A percentile compares a stretch with the other conserved stretches of the same genome.
These are phyloP conservation scores for Paradendryphiella salina DNA, from an alignment of 2,329 filamentous ascomycete species.

Conservation along the genomic window DNA sequence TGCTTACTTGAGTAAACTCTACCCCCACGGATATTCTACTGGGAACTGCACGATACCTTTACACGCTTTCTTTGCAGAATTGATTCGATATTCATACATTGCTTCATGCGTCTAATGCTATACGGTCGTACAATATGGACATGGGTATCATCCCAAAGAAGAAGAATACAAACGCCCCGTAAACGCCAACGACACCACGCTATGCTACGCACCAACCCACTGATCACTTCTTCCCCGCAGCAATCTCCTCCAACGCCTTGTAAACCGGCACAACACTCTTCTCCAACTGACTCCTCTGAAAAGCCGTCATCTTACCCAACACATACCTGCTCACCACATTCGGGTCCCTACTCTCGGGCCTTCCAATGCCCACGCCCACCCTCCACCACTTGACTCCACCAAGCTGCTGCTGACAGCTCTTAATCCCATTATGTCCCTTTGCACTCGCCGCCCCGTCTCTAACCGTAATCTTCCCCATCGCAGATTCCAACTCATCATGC, in stretches of 20 bases:
- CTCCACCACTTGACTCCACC: slow-evolving; percentile 54
- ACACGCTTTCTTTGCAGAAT: slow-evolving; percentile 9
- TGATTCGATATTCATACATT: slow-evolving; percentile 13
- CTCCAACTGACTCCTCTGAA: slow-evolving; percentile 51
- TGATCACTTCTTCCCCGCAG: slow-evolving; percentile 44
- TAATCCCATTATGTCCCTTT: slow-evolving; percentile 53
- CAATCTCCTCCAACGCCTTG: slow-evolving; percentile 56
- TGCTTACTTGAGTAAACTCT: neutral
- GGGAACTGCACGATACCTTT: slow-evolving; percentile 30
- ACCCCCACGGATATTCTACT: slow-evolving; percentile 10
- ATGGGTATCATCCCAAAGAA: slow-evolving; percentile 19
- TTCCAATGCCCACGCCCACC: slow-evolving; percentile 84
- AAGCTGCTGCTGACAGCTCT: slow-evolving; percentile 45
- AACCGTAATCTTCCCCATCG: slow-evolving; percentile 68
- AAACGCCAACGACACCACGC: slow-evolving; percentile 5
- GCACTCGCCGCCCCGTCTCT: slow-evolving; percentile 59
- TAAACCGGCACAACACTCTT: slow-evolving; percentile 54
- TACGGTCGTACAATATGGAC: neutral
- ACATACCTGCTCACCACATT: slow-evolving; percentile 76
- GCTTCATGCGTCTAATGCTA: slow-evolving; percentile 2
- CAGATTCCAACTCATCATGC: slow-evolving; percentile 84
- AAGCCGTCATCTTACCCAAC: slow-evolving; percentile 64
- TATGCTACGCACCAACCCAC: neutral
- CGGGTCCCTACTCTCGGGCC: slow-evolving; percentile 70
- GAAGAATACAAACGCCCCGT: slow-evolving; percentile 7